These are phyloP conservation scores for Hibiscus tridactylites DNA, from an alignment of 345 rosid genomes.

Conservation along the genomic window DNA sequence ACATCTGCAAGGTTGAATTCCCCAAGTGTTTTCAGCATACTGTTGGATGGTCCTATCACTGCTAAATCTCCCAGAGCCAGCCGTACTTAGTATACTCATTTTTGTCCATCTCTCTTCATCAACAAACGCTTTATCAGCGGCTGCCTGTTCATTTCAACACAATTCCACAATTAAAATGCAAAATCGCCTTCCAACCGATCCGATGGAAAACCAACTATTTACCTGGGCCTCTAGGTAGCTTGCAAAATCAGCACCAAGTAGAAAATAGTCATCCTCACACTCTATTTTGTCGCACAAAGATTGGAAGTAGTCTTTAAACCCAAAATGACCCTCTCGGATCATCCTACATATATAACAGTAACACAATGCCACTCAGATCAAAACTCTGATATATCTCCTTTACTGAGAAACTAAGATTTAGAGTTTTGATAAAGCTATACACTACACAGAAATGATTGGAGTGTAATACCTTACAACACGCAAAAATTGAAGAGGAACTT, in stretches of 20 bases:
- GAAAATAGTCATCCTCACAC: slow-evolving; percentile 24
- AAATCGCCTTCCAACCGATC: background rate
- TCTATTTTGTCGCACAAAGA: slow-evolving; percentile 36
- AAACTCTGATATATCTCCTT: background rate
- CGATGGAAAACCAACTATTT: background rate
- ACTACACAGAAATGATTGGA: background rate
- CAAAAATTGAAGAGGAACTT: slow-evolving; percentile 42
- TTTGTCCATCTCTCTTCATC: slow-evolving; percentile 35
- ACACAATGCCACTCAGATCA: background rate
- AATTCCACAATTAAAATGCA: background rate
- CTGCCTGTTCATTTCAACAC: slow-evolving; percentile 24
- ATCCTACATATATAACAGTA: slow-evolving; percentile 16
- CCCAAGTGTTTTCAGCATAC: slow-evolving; percentile 38
- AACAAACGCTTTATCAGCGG: slow-evolving; percentile 38
- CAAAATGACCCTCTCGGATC: slow-evolving; percentile 37
- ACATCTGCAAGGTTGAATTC: slow-evolving; percentile 29
- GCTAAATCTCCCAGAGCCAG: slow-evolving; percentile 38
- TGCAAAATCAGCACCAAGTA: slow-evolving; percentile 32
- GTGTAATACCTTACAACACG: slow-evolving; percentile 33
- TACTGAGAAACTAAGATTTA: background rate
- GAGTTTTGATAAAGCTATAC: background rate
- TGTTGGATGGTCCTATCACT: slow-evolving; percentile 36
- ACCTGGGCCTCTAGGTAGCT: slow-evolving; percentile 12
- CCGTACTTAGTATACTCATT: slow-evolving; percentile 40
- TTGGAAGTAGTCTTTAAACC: slow-evolving; percentile 28